These are phyloP conservation scores for Hypoxylon sp. DNA, from an alignment of 2,329 filamentous ascomycete genomes.

Conservation along the genomic window DNA sequence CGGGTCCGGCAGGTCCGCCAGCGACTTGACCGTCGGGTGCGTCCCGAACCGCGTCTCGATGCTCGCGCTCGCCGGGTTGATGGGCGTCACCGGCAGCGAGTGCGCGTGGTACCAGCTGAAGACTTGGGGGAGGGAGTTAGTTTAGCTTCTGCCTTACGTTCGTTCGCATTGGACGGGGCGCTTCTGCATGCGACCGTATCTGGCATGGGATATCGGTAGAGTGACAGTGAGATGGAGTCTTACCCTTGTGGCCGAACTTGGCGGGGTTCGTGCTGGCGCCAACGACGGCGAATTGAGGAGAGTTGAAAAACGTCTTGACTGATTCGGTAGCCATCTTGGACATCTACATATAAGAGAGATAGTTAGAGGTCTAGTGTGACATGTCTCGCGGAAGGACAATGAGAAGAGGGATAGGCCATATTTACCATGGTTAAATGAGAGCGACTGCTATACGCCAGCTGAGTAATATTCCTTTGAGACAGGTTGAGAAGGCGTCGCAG, in stretches of 20 bases:
- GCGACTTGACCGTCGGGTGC: constrained; percentile 70
- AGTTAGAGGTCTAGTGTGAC: constrained; percentile 13
- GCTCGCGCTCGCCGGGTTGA: constrained; percentile 76
- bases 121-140: constrained; percentile 64
- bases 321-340: constrained; percentile 70
- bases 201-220: no score
- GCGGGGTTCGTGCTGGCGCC: constrained; percentile 84
- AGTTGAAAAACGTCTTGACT: constrained; percentile 81
- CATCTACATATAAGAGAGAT: not conserved
- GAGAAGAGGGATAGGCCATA: constrained; percentile 5
- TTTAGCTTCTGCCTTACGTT: no score
- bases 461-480: constrained; percentile 34
- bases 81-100: constrained; percentile 77
- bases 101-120: constrained; percentile 88
- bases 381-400: constrained; percentile 9
- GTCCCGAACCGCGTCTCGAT: constrained; percentile 68
- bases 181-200: no score
- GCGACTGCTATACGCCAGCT: constrained; percentile 3
- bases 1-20: constrained; percentile 71
- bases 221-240: no score
- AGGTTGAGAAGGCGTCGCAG: no score
- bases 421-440: constrained; percentile 24
- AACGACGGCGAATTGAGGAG: constrained; percentile 83
- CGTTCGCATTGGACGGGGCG: no score
- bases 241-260: constrained; percentile 91